phyloP scores from a whole-genome alignment of 148 eudicot genomes.

The Vaccinium vitisidaea region DNA sequence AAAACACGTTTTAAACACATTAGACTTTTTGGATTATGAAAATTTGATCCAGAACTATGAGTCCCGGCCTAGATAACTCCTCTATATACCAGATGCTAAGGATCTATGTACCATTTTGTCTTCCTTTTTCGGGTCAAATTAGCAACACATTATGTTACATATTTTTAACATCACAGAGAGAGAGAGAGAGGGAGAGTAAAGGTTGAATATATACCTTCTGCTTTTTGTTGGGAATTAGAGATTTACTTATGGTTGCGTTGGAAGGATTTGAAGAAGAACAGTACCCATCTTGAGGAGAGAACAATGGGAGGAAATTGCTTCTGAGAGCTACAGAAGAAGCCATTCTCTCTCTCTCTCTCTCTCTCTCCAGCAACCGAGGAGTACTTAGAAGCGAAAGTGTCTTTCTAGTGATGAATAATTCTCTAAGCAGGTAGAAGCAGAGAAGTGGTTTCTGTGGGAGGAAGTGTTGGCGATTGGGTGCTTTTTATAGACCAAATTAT shows the following conservation, averaged over 20 bases:
- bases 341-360: slow-evolving; percentile 8
- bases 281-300: slow-evolving; percentile 3
- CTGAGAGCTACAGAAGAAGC: slow-evolving; percentile 6
- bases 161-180: background rate
- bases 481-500: background rate
- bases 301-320: background rate
- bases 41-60: too few species aligned
- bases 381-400: background rate
- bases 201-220: background rate
- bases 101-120: too few species aligned
- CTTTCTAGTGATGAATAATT: background rate
- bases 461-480: background rate
- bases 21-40: too few species aligned
- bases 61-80: too few species aligned
- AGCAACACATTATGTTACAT: background rate
- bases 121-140: too few species aligned
- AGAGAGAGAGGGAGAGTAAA: background rate
- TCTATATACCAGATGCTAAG: too few species aligned
- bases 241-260: background rate
- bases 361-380: background rate
- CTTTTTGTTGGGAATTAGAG: background rate
- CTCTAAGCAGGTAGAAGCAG: background rate
- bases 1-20: too few species aligned
- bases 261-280: background rate
- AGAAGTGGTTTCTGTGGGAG: background rate